A percentile compares a stretch with the other conserved stretches of the same genome.
These are phyloP conservation scores for Vachellia pachyceras DNA, from an alignment of 306 rosid species.

Conservation along the genomic window DNA sequence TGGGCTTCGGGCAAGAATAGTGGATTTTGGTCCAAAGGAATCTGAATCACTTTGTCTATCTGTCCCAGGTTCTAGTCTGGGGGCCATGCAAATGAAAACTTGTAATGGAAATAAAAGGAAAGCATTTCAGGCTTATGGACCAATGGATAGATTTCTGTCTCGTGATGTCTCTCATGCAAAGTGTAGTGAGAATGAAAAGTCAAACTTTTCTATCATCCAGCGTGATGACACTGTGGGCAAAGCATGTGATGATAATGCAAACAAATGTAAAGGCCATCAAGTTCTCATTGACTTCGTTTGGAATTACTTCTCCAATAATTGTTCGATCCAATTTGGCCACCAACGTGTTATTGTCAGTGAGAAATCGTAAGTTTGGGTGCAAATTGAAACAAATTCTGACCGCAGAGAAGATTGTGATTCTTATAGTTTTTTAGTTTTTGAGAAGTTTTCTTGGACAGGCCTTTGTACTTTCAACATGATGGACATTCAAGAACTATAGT, in stretches of 20 bases:
- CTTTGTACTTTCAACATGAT: conserved; percentile 86
- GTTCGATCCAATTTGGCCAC: conserved; percentile 41
- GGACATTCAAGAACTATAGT: conserved; percentile 89
- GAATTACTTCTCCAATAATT: conserved; percentile 78
- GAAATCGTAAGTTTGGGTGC: conserved; percentile 61
- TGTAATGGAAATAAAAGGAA: conserved; percentile 40
- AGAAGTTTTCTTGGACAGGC: conserved; percentile 57
- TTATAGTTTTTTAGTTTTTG: conserved; percentile 37
- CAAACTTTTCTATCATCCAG: conserved; percentile 30
- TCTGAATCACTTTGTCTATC: conserved; percentile 60
- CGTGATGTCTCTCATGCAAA: conserved; percentile 36
- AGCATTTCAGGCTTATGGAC: conserved; percentile 41
- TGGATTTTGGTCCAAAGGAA: conserved; percentile 87
- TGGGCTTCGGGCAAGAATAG: conserved; percentile 71
- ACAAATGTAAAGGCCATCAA: conserved; percentile 54
- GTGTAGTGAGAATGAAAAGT: conserved; percentile 30
- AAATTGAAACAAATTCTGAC: conserved; percentile 8
- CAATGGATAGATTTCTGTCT: conserved; percentile 51
- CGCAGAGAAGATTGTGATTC: conserved; percentile 27
- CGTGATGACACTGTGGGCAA: conserved; percentile 30
- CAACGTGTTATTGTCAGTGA: conserved; percentile 53
- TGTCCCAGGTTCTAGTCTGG: conserved; percentile 57
- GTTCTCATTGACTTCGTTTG: conserved; percentile 81
- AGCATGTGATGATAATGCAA: conserved; percentile 22
- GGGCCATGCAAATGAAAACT: conserved; percentile 38